A percentile compares a stretch with the other conserved stretches of the same genome.
These are phyloP conservation scores for Malassezia cuniculi DNA, from an alignment of 1,284 basidiomycete species.

Conservation along the genomic window DNA sequence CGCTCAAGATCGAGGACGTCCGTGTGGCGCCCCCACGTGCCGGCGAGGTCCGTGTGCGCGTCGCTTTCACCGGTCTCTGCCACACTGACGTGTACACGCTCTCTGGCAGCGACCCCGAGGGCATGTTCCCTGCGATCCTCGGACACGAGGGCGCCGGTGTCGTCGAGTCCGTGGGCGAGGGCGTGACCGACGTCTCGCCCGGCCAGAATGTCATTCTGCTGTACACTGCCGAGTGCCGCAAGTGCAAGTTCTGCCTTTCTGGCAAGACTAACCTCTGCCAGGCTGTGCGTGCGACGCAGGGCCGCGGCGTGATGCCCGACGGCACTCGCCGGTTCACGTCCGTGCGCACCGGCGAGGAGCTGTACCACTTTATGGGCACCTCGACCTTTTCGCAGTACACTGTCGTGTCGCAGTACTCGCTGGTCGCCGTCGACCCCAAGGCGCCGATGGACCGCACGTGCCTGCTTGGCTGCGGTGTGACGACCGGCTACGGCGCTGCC, in stretches of 20 bases:
- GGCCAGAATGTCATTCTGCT: slow-evolving; percentile 62
- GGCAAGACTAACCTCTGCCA: slow-evolving; percentile 73
- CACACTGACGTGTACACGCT: slow-evolving; percentile 96
- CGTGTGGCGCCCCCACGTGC: slow-evolving; percentile 80
- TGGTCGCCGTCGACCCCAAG: slow-evolving; percentile 70
- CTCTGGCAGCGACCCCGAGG: slow-evolving; percentile 92
- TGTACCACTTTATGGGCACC: slow-evolving; percentile 95
- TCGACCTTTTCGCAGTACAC: slow-evolving; percentile 99
- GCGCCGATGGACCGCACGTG: slow-evolving; percentile 90
- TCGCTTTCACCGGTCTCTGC: slow-evolving; percentile 88
- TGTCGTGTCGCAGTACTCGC: slow-evolving; percentile 90
- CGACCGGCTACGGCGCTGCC: slow-evolving; percentile 87
- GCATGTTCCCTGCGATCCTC: slow-evolving; percentile 84
- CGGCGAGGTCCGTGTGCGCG: slow-evolving; percentile 83
- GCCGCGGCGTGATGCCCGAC: slow-evolving; percentile 93
- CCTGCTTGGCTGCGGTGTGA: slow-evolving; percentile 84
- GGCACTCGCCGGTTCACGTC: slow-evolving; percentile 77
- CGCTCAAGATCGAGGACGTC: slow-evolving; percentile 76
- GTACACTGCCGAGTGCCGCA: slow-evolving; percentile 40
- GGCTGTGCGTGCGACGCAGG: slow-evolving; percentile 77
- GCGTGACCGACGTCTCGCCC: slow-evolving; percentile 69
- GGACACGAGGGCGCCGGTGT: slow-evolving; percentile 48
- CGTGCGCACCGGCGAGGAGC: slow-evolving; percentile 59
- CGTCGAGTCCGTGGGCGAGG: slow-evolving; percentile 83
- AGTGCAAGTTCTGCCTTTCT: slow-evolving; percentile 72